These are phyloP conservation scores for Chrysopogon serrulatus DNA, from an alignment of 176 grass and related monocot species.

Conservation along the genomic window DNA sequence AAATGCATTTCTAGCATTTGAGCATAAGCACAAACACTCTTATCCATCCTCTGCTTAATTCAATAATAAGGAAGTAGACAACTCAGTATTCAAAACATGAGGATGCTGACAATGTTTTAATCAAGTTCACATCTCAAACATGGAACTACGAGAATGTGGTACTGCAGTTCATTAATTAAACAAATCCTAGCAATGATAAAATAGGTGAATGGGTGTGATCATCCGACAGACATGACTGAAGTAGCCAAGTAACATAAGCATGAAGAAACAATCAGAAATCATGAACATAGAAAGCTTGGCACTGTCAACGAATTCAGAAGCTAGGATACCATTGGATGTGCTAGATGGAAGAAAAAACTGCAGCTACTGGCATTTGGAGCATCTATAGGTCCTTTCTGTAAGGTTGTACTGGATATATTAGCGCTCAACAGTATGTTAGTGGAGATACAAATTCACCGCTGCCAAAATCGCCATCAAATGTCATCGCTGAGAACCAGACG, in stretches of 20 bases:
- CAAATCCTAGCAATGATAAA: not conserved
- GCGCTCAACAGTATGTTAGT: too few species aligned
- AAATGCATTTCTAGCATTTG: not conserved
- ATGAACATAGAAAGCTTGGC: not conserved
- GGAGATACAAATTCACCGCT: too few species aligned
- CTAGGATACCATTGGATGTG: not conserved
- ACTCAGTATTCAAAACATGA: not conserved
- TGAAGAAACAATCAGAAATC: not conserved
- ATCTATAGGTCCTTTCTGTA: not conserved
- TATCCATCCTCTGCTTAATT: not conserved
- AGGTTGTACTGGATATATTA: too few species aligned
- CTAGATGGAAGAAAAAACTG: not conserved
- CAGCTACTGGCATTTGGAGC: not conserved
- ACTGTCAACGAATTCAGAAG: conserved; percentile 19
- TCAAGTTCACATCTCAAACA: not conserved
- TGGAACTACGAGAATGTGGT: not conserved
- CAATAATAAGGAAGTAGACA: not conserved
- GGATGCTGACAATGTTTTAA: not conserved
- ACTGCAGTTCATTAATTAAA: not conserved
- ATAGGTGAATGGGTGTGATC: not conserved
- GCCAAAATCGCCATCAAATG: too few species aligned
- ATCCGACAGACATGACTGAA: not conserved
- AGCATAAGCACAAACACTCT: not conserved
- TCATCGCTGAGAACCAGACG: too few species aligned
- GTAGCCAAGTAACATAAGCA: not conserved